These are phyloP conservation scores for Aspergillus steynii DNA, from an alignment of 495 filamentous ascomycete species.

Conservation along the genomic window DNA sequence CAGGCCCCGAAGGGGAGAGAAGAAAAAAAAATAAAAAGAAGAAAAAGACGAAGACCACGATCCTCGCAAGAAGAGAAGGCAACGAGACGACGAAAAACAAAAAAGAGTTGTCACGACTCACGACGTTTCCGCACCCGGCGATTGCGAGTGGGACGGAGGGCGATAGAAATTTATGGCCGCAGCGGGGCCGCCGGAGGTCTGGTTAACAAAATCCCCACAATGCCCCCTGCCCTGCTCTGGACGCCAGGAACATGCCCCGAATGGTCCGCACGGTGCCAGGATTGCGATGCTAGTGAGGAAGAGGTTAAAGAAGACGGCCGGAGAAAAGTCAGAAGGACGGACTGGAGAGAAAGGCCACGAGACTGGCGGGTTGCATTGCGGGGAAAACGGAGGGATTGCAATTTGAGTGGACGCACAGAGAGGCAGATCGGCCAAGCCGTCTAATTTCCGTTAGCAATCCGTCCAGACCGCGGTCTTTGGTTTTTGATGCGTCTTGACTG, in stretches of 20 bases:
- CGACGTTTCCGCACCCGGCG: slow-evolving; percentile 7
- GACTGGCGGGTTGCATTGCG: slow-evolving; percentile 5
- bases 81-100: not conserved
- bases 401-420: slow-evolving; percentile 1
- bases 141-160: slow-evolving; percentile 8
- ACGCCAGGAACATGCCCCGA: slow-evolving; percentile 5
- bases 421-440: slow-evolving; percentile 9
- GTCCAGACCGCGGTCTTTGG: not conserved
- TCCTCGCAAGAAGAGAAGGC: not conserved
- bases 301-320: not conserved
- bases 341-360: slow-evolving; percentile 2
- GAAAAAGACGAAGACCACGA: not conserved
- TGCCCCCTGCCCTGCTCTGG: not conserved
- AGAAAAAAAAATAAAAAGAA: not conserved
- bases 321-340: not conserved
- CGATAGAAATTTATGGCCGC: slow-evolving; percentile 12
- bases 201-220: not conserved
- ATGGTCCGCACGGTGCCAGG: not conserved
- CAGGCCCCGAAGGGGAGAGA: slow-evolving; percentile 11
- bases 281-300: not conserved
- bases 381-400: slow-evolving; percentile 3
- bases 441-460: slow-evolving; percentile 1
- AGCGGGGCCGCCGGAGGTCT: slow-evolving; percentile 9
- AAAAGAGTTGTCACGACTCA: slow-evolving; percentile 1
- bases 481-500: not conserved